These are phyloP conservation scores for Aspergillus affinis DNA, from an alignment of 495 filamentous ascomycete species.

Conservation along the genomic window DNA sequence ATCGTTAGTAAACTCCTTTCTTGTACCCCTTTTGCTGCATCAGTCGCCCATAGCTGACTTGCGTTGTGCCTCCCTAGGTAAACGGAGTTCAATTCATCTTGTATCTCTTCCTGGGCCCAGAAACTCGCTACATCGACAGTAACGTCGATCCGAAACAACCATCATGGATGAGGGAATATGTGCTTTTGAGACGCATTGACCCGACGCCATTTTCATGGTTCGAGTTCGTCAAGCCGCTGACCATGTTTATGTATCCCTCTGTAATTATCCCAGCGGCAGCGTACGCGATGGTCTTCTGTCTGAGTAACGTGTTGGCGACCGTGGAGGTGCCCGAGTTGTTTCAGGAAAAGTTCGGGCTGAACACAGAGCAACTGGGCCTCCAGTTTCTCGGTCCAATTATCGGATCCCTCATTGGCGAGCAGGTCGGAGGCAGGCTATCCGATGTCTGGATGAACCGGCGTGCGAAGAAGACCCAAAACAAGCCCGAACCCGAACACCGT, in stretches of 20 bases:
- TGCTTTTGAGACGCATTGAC: slow-evolving; percentile 48
- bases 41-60: slow-evolving; percentile 10
- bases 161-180: slow-evolving; percentile 38
- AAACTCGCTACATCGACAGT: slow-evolving; percentile 50
- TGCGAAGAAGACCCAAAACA: slow-evolving; percentile 23
- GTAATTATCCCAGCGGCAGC: slow-evolving; percentile 50
- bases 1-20: slow-evolving; percentile 33
- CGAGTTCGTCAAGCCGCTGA: slow-evolving; percentile 51
- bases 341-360: slow-evolving; percentile 49
- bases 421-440: slow-evolving; percentile 48
- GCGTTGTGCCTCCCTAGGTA: slow-evolving; percentile 28
- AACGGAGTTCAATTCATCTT: slow-evolving; percentile 54
- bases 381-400: slow-evolving; percentile 54
- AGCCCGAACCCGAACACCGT: slow-evolving; percentile 43
- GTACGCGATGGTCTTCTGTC: slow-evolving; percentile 54
- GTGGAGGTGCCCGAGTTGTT: slow-evolving; percentile 55
- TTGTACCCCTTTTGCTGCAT: neutral
- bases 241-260: slow-evolving; percentile 36
- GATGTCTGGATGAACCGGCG: slow-evolving; percentile 49
- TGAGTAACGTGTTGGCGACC: slow-evolving; percentile 45
- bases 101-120: slow-evolving; percentile 55
- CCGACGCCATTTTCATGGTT: slow-evolving; percentile 43
- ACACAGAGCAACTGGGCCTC: slow-evolving; percentile 52
- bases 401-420: slow-evolving; percentile 55
- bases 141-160: slow-evolving; percentile 22